A percentile compares a stretch with the other conserved stretches of the same genome.
Conservation (phyloP, 139 green algal species). For the Parachlorella kessleri region DNA sequence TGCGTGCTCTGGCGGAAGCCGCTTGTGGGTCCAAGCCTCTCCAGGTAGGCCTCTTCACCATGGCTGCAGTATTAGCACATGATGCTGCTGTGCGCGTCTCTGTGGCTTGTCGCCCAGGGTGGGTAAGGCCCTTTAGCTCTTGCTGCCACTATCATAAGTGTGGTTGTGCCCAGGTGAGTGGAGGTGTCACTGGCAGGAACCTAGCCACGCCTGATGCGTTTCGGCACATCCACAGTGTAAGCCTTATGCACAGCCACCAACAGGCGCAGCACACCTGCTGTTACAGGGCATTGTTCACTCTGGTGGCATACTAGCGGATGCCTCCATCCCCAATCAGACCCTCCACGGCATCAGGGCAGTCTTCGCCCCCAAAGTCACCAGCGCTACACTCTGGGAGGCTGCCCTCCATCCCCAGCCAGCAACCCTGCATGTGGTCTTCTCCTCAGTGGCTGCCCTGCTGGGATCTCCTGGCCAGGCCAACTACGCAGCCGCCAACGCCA, state of each 20-base stretch:
- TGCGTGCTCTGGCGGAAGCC: background rate
- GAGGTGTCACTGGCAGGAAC: too few species aligned
- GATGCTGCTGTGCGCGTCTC: too few species aligned
- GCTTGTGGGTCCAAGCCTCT: too few species aligned
- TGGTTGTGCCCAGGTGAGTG: too few species aligned
- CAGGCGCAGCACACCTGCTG: too few species aligned
- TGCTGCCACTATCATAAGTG: too few species aligned
- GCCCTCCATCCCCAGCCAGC: conserved; percentile 6
- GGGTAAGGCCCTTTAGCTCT: too few species aligned
- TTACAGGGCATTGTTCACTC: conserved; percentile 66
- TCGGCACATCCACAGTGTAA: too few species aligned
- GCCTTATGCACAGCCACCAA: too few species aligned
- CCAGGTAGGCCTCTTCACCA: background rate
- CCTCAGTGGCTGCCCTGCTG: conserved; percentile 76
- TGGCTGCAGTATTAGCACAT: too few species aligned
- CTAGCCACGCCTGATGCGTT: too few species aligned
- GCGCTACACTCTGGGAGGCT: conserved; percentile 19
- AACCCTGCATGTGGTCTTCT: conserved; percentile 67
- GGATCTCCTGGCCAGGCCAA: conserved; percentile 82
- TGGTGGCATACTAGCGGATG: conserved; percentile 80
- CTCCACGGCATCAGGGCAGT: conserved; percentile 35
- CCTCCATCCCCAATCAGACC: conserved; percentile 62
- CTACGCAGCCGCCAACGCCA: conserved; percentile 81
- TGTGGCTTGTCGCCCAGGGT: too few species aligned
- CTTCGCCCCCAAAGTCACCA: conserved; percentile 60